Conservation (phyloP, 768 basidiomycete genomes). For the Tubosaeta brunneosetosa region DNA sequence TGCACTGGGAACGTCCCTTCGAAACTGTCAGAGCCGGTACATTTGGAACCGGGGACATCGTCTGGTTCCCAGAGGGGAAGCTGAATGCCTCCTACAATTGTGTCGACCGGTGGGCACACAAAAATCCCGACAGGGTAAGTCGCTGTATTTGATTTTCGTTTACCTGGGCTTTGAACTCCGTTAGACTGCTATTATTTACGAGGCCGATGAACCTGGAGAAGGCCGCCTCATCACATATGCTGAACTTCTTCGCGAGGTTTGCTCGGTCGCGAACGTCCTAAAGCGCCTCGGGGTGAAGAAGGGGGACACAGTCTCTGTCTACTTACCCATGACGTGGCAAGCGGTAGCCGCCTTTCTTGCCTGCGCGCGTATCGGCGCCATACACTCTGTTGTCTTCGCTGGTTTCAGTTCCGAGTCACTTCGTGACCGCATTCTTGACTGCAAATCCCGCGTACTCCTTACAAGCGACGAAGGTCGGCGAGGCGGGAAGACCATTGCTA, state of each 20-base stretch:
- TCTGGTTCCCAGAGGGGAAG: slow-evolving; percentile 95
- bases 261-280: slow-evolving; percentile 85
- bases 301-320: slow-evolving; percentile 91
- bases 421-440: slow-evolving; percentile 88
- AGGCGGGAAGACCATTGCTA: slow-evolving; percentile 93
- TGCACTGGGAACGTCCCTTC: slow-evolving; percentile 90
- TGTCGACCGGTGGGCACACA: slow-evolving; percentile 94
- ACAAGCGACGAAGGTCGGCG: slow-evolving; percentile 93
- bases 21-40: slow-evolving; percentile 77
- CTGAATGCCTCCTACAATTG: slow-evolving; percentile 96
- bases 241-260: slow-evolving; percentile 88
- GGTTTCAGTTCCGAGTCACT: slow-evolving; percentile 95
- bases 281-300: slow-evolving; percentile 87
- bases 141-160: background rate
- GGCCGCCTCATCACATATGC: slow-evolving; percentile 74
- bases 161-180: background rate
- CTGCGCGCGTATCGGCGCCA: slow-evolving; percentile 92
- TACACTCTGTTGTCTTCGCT: slow-evolving; percentile 97
- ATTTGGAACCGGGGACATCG: slow-evolving; percentile 82
- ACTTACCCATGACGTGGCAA: slow-evolving; percentile 94
- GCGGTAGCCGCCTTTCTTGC: slow-evolving; percentile 96
- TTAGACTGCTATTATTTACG: slow-evolving; percentile 94
- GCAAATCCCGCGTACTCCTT: slow-evolving; percentile 85
- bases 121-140: slow-evolving; percentile 72
- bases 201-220: slow-evolving; percentile 89